Conservation (phyloP, 2,329 filamentous ascomycete species). For the Orbilia brochopaga region DNA sequence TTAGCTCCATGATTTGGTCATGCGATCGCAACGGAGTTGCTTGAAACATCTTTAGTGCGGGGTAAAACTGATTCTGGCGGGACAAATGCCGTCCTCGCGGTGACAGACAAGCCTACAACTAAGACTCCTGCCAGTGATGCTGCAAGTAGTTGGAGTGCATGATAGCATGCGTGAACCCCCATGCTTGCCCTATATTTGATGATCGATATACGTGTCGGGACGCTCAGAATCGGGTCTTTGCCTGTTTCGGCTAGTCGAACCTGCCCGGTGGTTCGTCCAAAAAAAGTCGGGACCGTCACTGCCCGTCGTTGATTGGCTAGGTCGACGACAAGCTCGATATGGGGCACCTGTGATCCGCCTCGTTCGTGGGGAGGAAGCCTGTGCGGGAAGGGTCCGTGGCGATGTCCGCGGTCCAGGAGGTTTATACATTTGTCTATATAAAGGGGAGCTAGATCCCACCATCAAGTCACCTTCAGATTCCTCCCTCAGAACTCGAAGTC, state of each 20-base stretch:
- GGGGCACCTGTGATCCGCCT: background rate
- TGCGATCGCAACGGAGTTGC: slow-evolving; percentile 12
- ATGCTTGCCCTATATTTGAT: background rate
- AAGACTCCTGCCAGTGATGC: background rate
- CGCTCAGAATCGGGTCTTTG: background rate
- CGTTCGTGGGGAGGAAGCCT: background rate
- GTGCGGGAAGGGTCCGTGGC: too few species aligned
- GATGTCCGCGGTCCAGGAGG: too few species aligned
- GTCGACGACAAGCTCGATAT: background rate
- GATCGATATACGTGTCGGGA: slow-evolving; percentile 1
- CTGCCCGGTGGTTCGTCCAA: background rate
- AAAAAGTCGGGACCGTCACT: slow-evolving; percentile 10
- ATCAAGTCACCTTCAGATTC: background rate
- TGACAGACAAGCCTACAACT: background rate
- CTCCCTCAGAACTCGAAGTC: slow-evolving; percentile 7
- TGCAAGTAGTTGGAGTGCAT: background rate
- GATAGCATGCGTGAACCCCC: background rate
- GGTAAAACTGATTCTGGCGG: background rate
- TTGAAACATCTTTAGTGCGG: background rate
- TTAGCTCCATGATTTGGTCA: slow-evolving; percentile 28
- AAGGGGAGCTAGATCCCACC: slow-evolving; percentile 4
- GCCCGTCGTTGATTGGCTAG: slow-evolving; percentile 7
- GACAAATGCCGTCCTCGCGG: background rate
- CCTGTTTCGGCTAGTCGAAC: background rate
- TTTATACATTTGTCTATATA: slow-evolving; percentile 35